A percentile compares a stretch with the other conserved stretches of the same genome.
Evolutionary conservation across 108 stramenopile species (phyloP).

Genomic region (Schizochytrium sp.): DNA sequence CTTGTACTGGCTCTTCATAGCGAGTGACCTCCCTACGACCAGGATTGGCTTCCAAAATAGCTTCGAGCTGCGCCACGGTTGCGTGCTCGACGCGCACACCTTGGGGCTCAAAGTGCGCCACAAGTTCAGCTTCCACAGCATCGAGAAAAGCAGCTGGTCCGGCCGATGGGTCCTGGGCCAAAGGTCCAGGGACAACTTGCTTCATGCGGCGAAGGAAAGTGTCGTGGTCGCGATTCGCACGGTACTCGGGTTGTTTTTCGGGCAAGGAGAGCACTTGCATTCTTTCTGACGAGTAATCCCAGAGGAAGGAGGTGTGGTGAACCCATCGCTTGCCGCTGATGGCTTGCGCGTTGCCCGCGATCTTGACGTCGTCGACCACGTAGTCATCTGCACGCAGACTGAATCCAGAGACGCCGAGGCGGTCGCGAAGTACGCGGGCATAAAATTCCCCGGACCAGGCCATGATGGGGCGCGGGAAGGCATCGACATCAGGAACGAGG

Average conservation of each 20-base stretch:
- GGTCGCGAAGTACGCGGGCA: neutral
- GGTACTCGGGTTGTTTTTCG: slow-evolving; percentile 73
- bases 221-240: slow-evolving; percentile 66
- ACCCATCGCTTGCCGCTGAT: slow-evolving; percentile 73
- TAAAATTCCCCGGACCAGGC: slow-evolving; percentile 70
- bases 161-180: neutral
- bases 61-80: neutral
- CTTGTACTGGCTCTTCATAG: neutral
- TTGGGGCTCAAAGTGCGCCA: neutral
- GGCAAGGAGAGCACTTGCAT: slow-evolving; percentile 77
- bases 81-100: neutral
- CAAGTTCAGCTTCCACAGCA: neutral
- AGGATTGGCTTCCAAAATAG: neutral
- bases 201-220: slow-evolving; percentile 69
- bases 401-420: slow-evolving; percentile 13
- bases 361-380: slow-evolving; percentile 64
- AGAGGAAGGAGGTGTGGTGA: slow-evolving; percentile 88
- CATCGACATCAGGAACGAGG: slow-evolving; percentile 32
- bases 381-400: slow-evolving; percentile 76
- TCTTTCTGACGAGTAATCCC: slow-evolving; percentile 62
- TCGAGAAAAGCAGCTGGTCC: neutral
- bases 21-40: neutral
- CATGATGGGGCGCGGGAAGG: slow-evolving; percentile 77
- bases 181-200: slow-evolving; percentile 5
- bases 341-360: slow-evolving; percentile 88